Conservation (phyloP, 169 alveolate species). For the Eimeria falciformis region DNA sequence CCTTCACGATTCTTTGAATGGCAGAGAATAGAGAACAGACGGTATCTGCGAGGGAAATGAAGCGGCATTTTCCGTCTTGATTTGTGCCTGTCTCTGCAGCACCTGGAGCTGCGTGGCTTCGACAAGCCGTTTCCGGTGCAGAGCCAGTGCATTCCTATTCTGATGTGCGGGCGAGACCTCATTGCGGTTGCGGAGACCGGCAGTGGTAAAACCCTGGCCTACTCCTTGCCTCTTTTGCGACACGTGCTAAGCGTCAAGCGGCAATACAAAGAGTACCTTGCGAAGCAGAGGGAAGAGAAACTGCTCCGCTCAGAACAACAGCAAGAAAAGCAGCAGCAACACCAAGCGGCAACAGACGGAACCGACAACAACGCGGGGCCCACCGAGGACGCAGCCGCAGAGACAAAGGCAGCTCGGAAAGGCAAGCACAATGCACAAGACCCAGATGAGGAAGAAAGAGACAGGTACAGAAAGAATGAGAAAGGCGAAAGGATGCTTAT, state of each 20-base stretch:
- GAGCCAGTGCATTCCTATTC: constrained; percentile 95
- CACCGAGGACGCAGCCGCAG: constrained; percentile 12
- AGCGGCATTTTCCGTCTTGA: not conserved
- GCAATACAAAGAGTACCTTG: constrained; percentile 81
- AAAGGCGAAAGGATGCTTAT: constrained; percentile 66
- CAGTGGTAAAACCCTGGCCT: constrained; percentile 98
- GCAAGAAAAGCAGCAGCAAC: constrained; percentile 13
- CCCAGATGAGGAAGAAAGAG: constrained; percentile 31
- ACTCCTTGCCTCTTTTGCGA: constrained; percentile 96
- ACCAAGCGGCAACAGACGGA: constrained; percentile 17
- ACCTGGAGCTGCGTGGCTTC: constrained; percentile 92
- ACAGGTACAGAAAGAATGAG: constrained; percentile 55
- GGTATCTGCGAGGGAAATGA: not conserved
- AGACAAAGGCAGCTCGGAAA: constrained; percentile 1
- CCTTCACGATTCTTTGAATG: not conserved
- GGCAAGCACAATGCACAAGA: constrained; percentile 38
- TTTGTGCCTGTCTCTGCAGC: constrained; percentile 22
- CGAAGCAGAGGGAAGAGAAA: constrained; percentile 61
- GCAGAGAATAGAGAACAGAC: too few species aligned
- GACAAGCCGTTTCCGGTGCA: constrained; percentile 97
- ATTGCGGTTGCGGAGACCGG: constrained; percentile 99
- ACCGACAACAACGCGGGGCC: constrained; percentile 4
- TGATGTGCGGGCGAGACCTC: constrained; percentile 96
- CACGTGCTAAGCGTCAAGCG: constrained; percentile 95
- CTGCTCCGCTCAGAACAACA: constrained; percentile 61